Evolutionary conservation across 2,329 filamentous ascomycete species (phyloP), one percentile per base, ranked within the genome.

Genomic region (Metarhizium humberi): DNA sequence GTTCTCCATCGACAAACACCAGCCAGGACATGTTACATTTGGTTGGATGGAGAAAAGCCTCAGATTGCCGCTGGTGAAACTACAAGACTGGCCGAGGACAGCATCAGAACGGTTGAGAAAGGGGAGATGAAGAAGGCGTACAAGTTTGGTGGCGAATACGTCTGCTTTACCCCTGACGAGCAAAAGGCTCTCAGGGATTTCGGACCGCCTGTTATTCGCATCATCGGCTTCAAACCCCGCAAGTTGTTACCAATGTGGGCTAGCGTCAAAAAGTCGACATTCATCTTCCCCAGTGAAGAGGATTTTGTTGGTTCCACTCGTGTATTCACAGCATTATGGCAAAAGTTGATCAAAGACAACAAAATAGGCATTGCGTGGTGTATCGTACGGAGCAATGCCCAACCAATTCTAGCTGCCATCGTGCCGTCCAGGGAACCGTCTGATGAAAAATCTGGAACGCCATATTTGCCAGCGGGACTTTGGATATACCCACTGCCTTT

Each of bases 261-360:
- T 1, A 91, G 89, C 38, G 78, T 89, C 51, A 90, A 88, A 66
- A 91, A 92, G 63, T 89, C 92, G 0, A 90, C 85, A 0, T 99
- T 96, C 69, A 89, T 99, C 56, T 97, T 95, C 65, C 94, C 94
- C 0, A 94, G 87, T 18, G 94, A 99, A 71, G 86, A 91, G 59
- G 87, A 90, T 58, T 95, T 85, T 63, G 80, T 96, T 30, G 94
- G 94, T 20, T 97, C 92, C 1, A 95, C 91, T 0, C 85, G 94
- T 7, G 91, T 96, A 2, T 99, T 97, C 68, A 86, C 92, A 2
- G 90, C 94, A 0, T 74, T 99, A 25, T 91, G 95, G 73, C 86
- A 91, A 64, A 97, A 95, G 67, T 78, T 99, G 1, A 72, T 92
- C 4, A 82, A 84, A 55, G 84, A 87, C 51, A 78, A 90, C 52